A percentile compares a stretch with the other conserved stretches of the same genome.
phyloP scores from a whole-genome alignment of 768 basidiomycete species.

The Collybia sordida region DNA sequence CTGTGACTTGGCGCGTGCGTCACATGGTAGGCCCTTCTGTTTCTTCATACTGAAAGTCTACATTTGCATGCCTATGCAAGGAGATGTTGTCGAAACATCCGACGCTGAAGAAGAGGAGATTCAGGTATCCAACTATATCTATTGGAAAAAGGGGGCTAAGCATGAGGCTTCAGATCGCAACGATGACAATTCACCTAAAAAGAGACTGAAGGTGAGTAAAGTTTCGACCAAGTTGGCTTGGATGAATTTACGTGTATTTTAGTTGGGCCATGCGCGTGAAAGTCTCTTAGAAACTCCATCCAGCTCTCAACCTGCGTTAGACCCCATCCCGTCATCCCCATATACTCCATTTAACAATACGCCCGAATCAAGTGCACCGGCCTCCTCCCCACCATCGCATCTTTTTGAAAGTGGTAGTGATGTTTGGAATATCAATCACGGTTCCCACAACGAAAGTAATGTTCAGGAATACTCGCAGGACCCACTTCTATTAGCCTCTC shows the following conservation, averaged over 20 bases:
- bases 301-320: neutral
- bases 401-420: neutral
- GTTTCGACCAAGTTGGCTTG: too few relatives aligned
- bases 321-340: neutral
- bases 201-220: slow-evolving; percentile 14
- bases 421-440: neutral
- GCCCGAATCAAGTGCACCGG: slow-evolving; percentile 8
- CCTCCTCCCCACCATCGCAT: neutral
- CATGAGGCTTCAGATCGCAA: neutral
- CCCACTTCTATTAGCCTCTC: neutral
- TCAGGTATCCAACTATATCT: slow-evolving; percentile 11
- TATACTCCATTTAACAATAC: neutral
- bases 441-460: neutral
- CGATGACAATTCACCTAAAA: slow-evolving; percentile 20
- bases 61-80: slow-evolving; percentile 19
- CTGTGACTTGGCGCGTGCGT: too few relatives aligned
- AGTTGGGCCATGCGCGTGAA: slow-evolving; percentile 2
- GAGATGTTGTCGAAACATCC: slow-evolving; percentile 60
- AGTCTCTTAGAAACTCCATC: neutral
- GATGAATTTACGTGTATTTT: too few relatives aligned
- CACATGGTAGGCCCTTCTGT: too few relatives aligned
- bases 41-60: too few relatives aligned
- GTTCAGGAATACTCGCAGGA: neutral
- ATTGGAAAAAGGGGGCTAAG: neutral
- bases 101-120: slow-evolving; percentile 58